Conservation (phyloP, 163 green algal species). For the Coccomyxa subellipsoidea region DNA sequence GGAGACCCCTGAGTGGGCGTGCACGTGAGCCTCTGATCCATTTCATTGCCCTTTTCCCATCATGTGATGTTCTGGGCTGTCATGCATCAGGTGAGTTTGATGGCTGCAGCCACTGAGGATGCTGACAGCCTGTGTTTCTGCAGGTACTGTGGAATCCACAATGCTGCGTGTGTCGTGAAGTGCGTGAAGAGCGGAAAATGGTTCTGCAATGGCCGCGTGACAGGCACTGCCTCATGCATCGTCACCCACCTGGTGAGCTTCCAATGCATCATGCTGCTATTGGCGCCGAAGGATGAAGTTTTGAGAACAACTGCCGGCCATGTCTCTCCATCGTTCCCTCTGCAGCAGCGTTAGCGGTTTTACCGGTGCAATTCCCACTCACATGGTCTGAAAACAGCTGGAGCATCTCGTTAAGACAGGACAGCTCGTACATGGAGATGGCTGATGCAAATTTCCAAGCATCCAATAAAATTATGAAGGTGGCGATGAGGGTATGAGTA, state of each 20-base stretch:
- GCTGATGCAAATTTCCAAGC: no score
- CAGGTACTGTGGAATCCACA: constrained; percentile 94
- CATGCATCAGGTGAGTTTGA: neutral
- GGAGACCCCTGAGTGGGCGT: constrained; percentile 66
- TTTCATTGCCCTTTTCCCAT: no score
- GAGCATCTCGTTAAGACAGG: no score
- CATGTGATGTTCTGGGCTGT: constrained; percentile 2
- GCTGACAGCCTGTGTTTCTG: neutral
- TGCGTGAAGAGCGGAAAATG: constrained; percentile 92
- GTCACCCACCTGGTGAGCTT: constrained; percentile 88
- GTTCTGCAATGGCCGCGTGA: constrained; percentile 95
- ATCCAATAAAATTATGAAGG: no score
- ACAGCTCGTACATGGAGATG: no score
- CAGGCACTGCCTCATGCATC: constrained; percentile 79
- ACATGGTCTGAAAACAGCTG: no score
- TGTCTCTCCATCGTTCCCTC: neutral
- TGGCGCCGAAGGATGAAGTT: no score
- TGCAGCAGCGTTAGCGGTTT: no score
- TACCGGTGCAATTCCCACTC: no score
- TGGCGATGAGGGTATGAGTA: no score
- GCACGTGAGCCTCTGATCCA: constrained; percentile 47
- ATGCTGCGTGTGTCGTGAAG: constrained; percentile 85
- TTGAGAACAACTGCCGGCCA: no score
- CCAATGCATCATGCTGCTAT: neutral
- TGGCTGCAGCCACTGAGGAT: neutral